These are phyloP conservation scores for Chenopodium album DNA, from an alignment of 148 eudicot genomes.

Conservation along the genomic window DNA sequence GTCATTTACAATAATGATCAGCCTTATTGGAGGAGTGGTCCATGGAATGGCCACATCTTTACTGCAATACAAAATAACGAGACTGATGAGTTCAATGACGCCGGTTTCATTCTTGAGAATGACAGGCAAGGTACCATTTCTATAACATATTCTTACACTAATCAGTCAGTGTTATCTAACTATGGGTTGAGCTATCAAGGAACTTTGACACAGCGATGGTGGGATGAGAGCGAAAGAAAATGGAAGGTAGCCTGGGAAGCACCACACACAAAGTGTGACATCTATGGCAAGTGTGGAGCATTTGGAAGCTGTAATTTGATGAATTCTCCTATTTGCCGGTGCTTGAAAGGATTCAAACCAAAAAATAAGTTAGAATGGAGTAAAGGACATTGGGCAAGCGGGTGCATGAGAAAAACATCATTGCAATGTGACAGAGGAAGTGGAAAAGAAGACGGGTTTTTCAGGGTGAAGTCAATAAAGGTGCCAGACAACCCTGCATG, in stretches of 20 bases:
- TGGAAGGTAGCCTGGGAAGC: slow-evolving; percentile 1
- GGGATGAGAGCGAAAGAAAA: background rate
- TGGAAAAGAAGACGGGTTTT: slow-evolving; percentile 18
- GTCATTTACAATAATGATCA: background rate
- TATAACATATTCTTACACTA: background rate
- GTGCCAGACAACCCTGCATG: slow-evolving; percentile 27
- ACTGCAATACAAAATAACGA: slow-evolving; percentile 3
- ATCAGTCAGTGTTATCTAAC: background rate
- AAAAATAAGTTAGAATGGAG: slow-evolving; percentile 14
- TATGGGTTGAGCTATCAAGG: slow-evolving; percentile 11
- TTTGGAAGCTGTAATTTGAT: slow-evolving; percentile 17
- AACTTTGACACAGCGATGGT: background rate
- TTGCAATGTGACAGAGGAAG: slow-evolving; percentile 12
- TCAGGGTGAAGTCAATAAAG: slow-evolving; percentile 18
- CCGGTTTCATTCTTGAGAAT: slow-evolving; percentile 19
- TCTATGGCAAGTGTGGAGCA: slow-evolving; percentile 23
- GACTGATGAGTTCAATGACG: background rate
- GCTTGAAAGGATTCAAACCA: slow-evolving; percentile 25
- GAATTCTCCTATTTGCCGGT: slow-evolving; percentile 9
- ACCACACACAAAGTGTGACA: slow-evolving; percentile 12
- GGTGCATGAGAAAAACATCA: slow-evolving; percentile 20
- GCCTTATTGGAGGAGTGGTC: slow-evolving; percentile 23
- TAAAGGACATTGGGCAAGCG: slow-evolving; percentile 7
- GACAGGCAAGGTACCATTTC: slow-evolving; percentile 11
- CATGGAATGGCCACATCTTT: slow-evolving; percentile 31